Evolutionary conservation across 768 basidiomycete genomes (phyloP).

Genomic region (Kwoniella pini): DNA sequence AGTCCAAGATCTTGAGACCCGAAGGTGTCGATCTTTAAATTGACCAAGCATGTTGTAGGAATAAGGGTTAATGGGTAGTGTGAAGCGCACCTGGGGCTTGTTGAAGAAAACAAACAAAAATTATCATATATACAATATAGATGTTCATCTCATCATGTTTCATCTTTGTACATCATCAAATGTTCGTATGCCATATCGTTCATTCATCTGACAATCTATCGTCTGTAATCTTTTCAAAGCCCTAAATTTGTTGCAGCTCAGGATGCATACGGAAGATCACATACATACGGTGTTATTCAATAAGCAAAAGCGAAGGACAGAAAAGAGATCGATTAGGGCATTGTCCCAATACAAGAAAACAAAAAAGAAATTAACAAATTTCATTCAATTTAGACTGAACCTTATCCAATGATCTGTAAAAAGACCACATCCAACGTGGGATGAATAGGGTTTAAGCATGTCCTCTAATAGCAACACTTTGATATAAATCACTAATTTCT

Average conservation of each 20-base stretch:
- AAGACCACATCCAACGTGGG: too few species aligned
- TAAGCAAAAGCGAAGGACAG: too few species aligned
- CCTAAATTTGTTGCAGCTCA: too few species aligned
- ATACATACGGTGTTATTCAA: too few species aligned
- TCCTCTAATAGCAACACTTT: conserved; percentile 47
- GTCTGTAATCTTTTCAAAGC: too few species aligned
- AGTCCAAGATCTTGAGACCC: conserved; percentile 30
- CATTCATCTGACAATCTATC: conserved; percentile 24
- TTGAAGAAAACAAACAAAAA: background rate
- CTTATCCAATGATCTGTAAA: too few species aligned
- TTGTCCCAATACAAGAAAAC: too few species aligned
- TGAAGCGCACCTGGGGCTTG: background rate
- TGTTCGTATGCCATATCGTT: conserved; percentile 17
- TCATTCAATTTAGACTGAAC: too few species aligned
- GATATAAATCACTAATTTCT: conserved; percentile 63
- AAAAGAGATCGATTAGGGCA: too few species aligned
- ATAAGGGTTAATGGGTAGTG: background rate
- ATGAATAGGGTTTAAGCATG: too few species aligned
- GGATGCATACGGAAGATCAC: too few species aligned
- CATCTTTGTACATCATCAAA: conserved; percentile 2
- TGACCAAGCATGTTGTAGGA: background rate
- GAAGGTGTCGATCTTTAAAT: conserved; percentile 43
- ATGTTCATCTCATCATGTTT: conserved; percentile 18
- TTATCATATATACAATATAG: conserved; percentile 1
- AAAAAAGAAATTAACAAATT: too few species aligned